Evolutionary conservation across 805 yeast species (phyloP).

Genomic region (Schizosaccharomyces japonicus): DNA sequence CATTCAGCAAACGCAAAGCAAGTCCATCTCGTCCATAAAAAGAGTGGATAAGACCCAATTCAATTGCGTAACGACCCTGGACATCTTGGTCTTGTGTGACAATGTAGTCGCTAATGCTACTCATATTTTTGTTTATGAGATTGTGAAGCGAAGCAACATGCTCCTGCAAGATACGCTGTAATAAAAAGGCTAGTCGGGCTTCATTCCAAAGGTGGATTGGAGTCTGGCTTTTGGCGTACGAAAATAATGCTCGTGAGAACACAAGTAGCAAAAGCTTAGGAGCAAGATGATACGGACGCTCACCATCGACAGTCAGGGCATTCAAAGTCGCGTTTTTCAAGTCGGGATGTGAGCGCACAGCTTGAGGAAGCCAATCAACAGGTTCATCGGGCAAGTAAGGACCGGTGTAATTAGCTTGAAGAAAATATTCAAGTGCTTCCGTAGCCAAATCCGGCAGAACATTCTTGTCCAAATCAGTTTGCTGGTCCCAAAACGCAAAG

Average conservation of each 20-base stretch:
- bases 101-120: not conserved
- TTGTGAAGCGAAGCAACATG: conserved; percentile 14
- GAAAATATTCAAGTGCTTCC: not conserved
- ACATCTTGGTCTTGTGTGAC: not conserved
- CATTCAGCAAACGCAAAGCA: conserved; percentile 16
- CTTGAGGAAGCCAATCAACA: not conserved
- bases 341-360: not conserved
- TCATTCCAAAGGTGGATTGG: conserved; percentile 9
- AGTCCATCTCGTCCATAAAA: conserved; percentile 21
- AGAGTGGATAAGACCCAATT: conserved; percentile 13
- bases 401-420: conserved; percentile 4
- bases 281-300: conserved; percentile 3
- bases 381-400: conserved; percentile 3
- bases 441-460: not conserved
- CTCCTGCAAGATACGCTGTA: conserved; percentile 15
- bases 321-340: not conserved
- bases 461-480: too few relatives aligned
- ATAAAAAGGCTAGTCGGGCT: conserved; percentile 17
- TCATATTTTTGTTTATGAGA: conserved; percentile 9
- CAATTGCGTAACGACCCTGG: conserved; percentile 7
- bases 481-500: too few relatives aligned
- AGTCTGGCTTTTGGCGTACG: not conserved
- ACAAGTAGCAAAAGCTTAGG: not conserved
- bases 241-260: conserved; percentile 1
- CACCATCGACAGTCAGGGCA: conserved; percentile 1